Evolutionary conservation across 23 red algal genomes (phyloP), one percentile per base, ranked within the genome.

Genomic region (Gracilaria gracilis): DNA sequence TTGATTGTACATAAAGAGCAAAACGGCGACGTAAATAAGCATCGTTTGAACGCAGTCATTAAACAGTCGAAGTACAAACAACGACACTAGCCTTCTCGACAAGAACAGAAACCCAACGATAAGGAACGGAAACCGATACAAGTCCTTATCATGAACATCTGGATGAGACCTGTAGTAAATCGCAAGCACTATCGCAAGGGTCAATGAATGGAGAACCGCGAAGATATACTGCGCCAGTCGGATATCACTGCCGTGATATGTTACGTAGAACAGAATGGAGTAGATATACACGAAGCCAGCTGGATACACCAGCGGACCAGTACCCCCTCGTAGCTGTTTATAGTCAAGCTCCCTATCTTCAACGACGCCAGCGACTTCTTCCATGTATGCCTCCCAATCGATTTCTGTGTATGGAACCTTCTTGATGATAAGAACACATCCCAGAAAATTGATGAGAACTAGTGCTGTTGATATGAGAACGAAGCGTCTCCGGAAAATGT

Each of bases 221-320:
- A 84, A 82, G 14, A 83, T 83, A 13, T 79, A 53, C 51, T 81
- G 69, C 13, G 86, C 78, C 23, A 67, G 31, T 17, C 40, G 67
- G 27, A 75, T 37, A 32, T 64, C 42, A 42, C 84, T 44, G 0
- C 71, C 85, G 47, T 61, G 57, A 27, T 66, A 61, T 14, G 81
- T 75, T 11, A 72, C 53, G 16, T 73, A 67, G 48, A 84, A 72
- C 16, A 98, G 81, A 4, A 75, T 14, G 13, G 80, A 81, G 53
- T 86, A 98, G 2, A 95, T 40, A 46, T 93, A 87, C 32, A 98
- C 35, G 50, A 95, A 95, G 29, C 85, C 94, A 7, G 88, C 96
- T 9, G 96, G 96, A 47, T 98, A 98, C 0, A 98, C 96, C 0
- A 98, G 67, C 33, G 96, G 96, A 42, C 96, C 96, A 50, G 93